A percentile compares a stretch with the other conserved stretches of the same genome.
These are phyloP conservation scores for Nemania abortiva DNA, from an alignment of 2,329 filamentous ascomycete species.

Conservation along the genomic window DNA sequence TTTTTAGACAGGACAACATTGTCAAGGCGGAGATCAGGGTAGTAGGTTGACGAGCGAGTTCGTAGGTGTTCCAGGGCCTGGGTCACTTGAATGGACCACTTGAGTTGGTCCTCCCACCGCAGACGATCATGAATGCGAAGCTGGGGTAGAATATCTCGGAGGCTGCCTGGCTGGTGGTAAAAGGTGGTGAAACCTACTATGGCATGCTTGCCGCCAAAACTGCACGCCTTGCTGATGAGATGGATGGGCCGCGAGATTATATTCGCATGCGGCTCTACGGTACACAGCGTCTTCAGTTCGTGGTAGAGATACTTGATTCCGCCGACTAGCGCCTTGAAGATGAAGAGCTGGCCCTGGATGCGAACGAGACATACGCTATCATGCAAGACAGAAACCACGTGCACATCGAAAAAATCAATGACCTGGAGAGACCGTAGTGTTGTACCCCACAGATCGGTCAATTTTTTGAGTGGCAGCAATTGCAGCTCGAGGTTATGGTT, in stretches of 20 bases:
- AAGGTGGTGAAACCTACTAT: constrained; percentile 69
- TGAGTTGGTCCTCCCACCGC: constrained; percentile 59
- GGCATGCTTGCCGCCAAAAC: constrained; percentile 67
- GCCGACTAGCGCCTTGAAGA: constrained; percentile 70
- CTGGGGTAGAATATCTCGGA: constrained; percentile 67
- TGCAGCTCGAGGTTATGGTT: constrained; percentile 67
- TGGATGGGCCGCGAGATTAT: constrained; percentile 65
- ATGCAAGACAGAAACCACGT: constrained; percentile 66
- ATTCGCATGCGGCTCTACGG: constrained; percentile 64
- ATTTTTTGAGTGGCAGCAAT: constrained; percentile 58
- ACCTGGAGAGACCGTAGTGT: constrained; percentile 58
- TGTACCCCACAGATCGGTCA: constrained; percentile 60
- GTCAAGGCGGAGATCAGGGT: constrained; percentile 70
- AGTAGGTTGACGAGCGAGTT: constrained; percentile 61
- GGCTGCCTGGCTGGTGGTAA: constrained; percentile 65
- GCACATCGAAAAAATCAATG: constrained; percentile 64
- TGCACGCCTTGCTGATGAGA: constrained; percentile 66
- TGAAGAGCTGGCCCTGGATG: constrained; percentile 58
- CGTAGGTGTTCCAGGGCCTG: constrained; percentile 65
- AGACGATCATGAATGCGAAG: constrained; percentile 61
- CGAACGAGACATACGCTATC: constrained; percentile 70
- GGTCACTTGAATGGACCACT: constrained; percentile 67
- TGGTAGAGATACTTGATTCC: constrained; percentile 72
- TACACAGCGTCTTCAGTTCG: constrained; percentile 68
- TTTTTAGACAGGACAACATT: constrained; percentile 66